A percentile compares a stretch with the other conserved stretches of the same genome.
Conservation (phyloP, 352 stramenopile species). For the Pythium aquatile region DNA sequence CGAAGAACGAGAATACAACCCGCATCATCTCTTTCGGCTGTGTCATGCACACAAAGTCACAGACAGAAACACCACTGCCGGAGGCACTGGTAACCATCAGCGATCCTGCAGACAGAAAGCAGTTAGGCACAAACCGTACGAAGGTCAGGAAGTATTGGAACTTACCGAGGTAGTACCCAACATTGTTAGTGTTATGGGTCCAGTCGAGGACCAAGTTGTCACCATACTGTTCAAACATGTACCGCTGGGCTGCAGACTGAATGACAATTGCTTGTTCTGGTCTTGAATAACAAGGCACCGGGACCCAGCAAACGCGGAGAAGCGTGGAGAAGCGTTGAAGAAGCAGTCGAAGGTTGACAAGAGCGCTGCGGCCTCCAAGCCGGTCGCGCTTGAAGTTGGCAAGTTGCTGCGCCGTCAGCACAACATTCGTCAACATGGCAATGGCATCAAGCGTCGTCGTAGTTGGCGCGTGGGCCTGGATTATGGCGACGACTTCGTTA, state of each 20-base stretch:
- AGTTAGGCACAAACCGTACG: too few relatives aligned
- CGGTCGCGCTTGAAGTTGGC: not conserved
- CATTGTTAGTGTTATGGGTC: slow-evolving; percentile 11
- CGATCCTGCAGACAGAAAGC: not conserved
- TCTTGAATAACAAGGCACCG: not conserved
- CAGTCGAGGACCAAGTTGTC: slow-evolving; percentile 3
- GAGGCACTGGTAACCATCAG: slow-evolving; percentile 3
- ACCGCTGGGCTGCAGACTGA: not conserved
- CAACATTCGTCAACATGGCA: not conserved
- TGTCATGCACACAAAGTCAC: not conserved
- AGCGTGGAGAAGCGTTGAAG: not conserved
- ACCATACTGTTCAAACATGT: not conserved
- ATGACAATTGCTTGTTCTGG: not conserved
- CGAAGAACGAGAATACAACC: not conserved
- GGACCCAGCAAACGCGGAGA: not conserved
- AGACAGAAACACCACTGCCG: not conserved
- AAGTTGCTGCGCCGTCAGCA: not conserved
- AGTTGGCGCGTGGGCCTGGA: not conserved
- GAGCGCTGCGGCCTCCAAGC: not conserved
- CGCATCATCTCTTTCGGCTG: slow-evolving; percentile 2
- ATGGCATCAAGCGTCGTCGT: not conserved
- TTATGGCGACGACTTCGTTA: not conserved
- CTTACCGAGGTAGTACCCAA: slow-evolving; percentile 7
- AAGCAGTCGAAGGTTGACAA: not conserved
- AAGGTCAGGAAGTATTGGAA: too few relatives aligned